Evolutionary conservation across 1,284 basidiomycete genomes (phyloP), one percentile per base, ranked within the genome.

Genomic region (Cryptococcus sp.): DNA sequence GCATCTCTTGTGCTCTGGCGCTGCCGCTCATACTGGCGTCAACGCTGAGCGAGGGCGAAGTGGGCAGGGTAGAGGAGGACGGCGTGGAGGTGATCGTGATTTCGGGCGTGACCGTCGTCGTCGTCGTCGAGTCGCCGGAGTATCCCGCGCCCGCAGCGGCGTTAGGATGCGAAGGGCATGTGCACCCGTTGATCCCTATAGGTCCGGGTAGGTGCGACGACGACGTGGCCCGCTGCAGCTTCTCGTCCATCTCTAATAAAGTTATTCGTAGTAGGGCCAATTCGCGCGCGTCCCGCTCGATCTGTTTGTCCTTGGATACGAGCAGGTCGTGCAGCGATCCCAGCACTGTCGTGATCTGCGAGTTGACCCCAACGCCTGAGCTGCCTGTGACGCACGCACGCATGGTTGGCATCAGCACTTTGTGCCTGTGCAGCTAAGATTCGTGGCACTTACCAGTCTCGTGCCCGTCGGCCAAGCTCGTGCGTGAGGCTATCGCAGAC

Each of bases 241-340:
- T 68, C 22, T 71, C 69, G 54, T 71, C 68, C 68, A 71, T 65
- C 54, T 69, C 69, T 45, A 71, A 52, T 16, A 71, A 46, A 3
- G 69, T 69, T 42, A 66, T 64, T 16, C 69, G 64, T 23, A 71
- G 64, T 3, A 71, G 53, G 8, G 68, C 69, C 1, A 71, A 53
- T 58, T 71, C 69, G 11, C 64, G 57, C n/a, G 69, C 69, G 54
- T 71, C 69, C 16, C 68, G 54, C 54, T 71, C 69, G 39, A 71
- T 71, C 54, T 71, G 69, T 38, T 67, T 68, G 52, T 71, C 69
- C 56, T 71, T 71, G 10, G 64, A 64, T n/a, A 67, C 58, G 10
- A 71, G 61, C 8, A 71, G 62, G 52, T 71, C 69, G 25, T 71
- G 69, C n/a, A 71, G 54, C 3, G 66, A 68, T 20, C 66, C 67